A percentile compares a stretch with the other conserved stretches of the same genome.
These are phyloP conservation scores for Laguncularia racemosa DNA, from an alignment of 345 rosid genomes.

Conservation along the genomic window DNA sequence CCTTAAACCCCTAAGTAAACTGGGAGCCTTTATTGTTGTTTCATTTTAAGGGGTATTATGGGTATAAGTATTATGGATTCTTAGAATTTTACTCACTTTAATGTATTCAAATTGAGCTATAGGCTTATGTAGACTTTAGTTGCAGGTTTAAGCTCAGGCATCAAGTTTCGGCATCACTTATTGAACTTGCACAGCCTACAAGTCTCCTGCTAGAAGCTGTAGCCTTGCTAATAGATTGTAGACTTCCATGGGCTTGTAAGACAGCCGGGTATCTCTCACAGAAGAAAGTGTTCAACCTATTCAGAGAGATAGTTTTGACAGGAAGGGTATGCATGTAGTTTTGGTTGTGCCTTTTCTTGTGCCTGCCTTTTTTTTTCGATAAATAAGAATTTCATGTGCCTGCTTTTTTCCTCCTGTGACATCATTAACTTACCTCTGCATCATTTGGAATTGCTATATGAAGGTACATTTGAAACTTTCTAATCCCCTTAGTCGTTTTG, in stretches of 20 bases:
- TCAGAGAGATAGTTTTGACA: constrained; percentile 54
- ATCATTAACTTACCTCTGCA: too few relatives aligned
- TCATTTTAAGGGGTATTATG: too few relatives aligned
- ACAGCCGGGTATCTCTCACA: constrained; percentile 51
- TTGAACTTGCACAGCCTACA: constrained; percentile 36
- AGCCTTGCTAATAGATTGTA: constrained; percentile 56
- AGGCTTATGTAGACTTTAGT: constrained; percentile 17
- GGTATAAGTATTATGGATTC: too few relatives aligned
- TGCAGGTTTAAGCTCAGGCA: constrained; percentile 56
- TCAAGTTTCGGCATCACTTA: constrained; percentile 38
- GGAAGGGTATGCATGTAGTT: constrained; percentile 46
- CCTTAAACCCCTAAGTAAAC: too few relatives aligned
- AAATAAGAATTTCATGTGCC: constrained; percentile 13
- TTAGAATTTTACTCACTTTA: too few relatives aligned
- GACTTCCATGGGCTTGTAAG: constrained; percentile 90
- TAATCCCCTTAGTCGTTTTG: too few relatives aligned
- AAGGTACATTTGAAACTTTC: not conserved
- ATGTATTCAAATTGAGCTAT: not conserved
- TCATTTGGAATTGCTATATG: constrained; percentile 1
- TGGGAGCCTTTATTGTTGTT: too few relatives aligned
- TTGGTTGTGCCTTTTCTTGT: constrained; percentile 6
- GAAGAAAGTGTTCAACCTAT: constrained; percentile 44
- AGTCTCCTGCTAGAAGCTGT: constrained; percentile 62
- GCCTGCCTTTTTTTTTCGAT: constrained; percentile 2
- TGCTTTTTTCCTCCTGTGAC: not conserved